Percentiles rank a stretch among this genome's conserved stretches.
Conservation (phyloP, 495 filamentous ascomycete species). For the Neurospora pannonica region DNA sequence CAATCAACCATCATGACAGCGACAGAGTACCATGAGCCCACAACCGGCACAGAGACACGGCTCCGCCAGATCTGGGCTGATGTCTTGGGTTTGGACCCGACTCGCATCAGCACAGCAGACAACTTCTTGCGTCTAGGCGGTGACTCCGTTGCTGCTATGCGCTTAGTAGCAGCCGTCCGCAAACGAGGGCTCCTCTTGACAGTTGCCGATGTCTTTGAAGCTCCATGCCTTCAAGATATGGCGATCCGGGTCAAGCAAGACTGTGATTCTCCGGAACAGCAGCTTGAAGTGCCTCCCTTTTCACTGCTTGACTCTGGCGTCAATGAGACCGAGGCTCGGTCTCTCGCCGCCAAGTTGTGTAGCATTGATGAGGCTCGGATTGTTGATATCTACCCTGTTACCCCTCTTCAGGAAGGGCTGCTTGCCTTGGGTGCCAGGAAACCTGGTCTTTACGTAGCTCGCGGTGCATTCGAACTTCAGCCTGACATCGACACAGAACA, state of each 20-base stretch:
- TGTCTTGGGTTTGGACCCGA: slow-evolving; percentile 14
- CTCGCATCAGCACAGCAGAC: slow-evolving; percentile 32
- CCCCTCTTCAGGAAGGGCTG: slow-evolving; percentile 35
- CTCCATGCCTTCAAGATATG: slow-evolving; percentile 39
- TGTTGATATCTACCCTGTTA: slow-evolving; percentile 36
- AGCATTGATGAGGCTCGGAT: slow-evolving; percentile 7
- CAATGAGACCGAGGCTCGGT: neutral
- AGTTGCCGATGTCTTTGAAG: slow-evolving; percentile 41
- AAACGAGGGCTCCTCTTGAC: slow-evolving; percentile 40
- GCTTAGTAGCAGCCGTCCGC: slow-evolving; percentile 47
- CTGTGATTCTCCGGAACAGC: neutral
- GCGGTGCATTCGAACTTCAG: slow-evolving; percentile 5
- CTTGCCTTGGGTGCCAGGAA: slow-evolving; percentile 42
- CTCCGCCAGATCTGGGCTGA: slow-evolving; percentile 17
- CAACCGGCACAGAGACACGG: slow-evolving; percentile 10
- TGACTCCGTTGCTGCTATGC: slow-evolving; percentile 29
- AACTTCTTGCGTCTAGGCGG: slow-evolving; percentile 27
- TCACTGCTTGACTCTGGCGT: neutral
- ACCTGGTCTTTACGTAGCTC: slow-evolving; percentile 14
- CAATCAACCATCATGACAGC: neutral
- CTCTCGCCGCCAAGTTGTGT: neutral
- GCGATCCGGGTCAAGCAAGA: slow-evolving; percentile 8
- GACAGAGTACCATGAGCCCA: neutral
- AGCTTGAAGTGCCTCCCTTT: neutral
- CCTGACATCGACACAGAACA: neutral